A percentile compares a stretch with the other conserved stretches of the same genome.
These are phyloP conservation scores for Aschersonia sp. DNA, from an alignment of 2,329 filamentous ascomycete genomes.

Conservation along the genomic window DNA sequence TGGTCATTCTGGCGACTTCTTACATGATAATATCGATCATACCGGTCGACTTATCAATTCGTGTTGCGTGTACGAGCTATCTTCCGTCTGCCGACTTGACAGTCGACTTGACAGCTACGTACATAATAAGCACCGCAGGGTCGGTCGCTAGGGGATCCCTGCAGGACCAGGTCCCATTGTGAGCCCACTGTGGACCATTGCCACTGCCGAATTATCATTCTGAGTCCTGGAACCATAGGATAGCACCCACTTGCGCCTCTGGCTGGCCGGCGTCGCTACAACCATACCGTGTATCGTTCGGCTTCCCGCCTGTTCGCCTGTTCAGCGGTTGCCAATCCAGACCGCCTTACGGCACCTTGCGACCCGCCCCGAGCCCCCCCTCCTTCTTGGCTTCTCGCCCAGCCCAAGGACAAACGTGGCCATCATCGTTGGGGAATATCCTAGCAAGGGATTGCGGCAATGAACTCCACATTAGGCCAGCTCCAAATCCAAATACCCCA, in stretches of 20 bases:
- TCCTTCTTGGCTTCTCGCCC: background rate
- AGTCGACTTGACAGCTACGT: background rate
- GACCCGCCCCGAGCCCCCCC: too few relatives aligned
- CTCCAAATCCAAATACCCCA: conserved; percentile 2
- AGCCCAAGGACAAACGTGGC: background rate
- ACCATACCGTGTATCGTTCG: background rate
- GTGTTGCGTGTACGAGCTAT: too few relatives aligned
- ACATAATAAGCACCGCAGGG: background rate
- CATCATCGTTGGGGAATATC: background rate
- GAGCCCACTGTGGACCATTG: background rate
- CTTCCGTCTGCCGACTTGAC: background rate
- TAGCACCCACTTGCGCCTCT: background rate
- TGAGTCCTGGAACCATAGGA: background rate
- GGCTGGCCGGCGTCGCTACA: background rate
- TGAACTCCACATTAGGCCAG: conserved; percentile 2
- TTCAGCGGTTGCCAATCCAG: background rate
- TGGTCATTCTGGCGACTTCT: too few relatives aligned
- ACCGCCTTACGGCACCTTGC: background rate
- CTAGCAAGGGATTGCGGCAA: conserved; percentile 1
- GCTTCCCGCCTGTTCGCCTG: background rate
- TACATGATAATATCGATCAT: too few relatives aligned
- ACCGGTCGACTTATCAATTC: too few relatives aligned
- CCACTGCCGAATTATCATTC: background rate
- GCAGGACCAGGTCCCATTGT: background rate
- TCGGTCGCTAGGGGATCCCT: background rate